Evolutionary conservation across 2,329 filamentous ascomycete genomes (phyloP).

Genomic region (Pseudocercospora musae): DNA sequence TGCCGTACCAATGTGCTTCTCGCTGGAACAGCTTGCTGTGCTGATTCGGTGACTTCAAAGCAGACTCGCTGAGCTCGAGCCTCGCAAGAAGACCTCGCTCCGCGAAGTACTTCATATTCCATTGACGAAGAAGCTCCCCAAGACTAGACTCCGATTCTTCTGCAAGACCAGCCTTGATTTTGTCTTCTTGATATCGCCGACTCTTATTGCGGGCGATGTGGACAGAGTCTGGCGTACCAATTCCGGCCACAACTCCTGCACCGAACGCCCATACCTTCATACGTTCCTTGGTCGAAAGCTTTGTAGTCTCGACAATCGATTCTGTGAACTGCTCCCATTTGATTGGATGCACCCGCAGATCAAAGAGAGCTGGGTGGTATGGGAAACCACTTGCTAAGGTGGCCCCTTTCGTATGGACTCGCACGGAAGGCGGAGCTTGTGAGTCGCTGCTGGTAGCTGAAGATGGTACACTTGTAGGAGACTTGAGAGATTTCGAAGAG

Average conservation of each 20-base stretch:
- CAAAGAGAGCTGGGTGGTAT: slow-evolving; percentile 26
- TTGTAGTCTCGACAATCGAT: slow-evolving; percentile 20
- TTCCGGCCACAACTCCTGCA: slow-evolving; percentile 13
- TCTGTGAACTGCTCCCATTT: slow-evolving; percentile 27
- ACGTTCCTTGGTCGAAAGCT: slow-evolving; percentile 20
- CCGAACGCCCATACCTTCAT: slow-evolving; percentile 22
- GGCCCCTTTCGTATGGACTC: slow-evolving; percentile 22
- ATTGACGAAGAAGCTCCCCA: slow-evolving; percentile 23
- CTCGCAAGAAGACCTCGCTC: slow-evolving; percentile 22
- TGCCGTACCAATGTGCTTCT: slow-evolving; percentile 14
- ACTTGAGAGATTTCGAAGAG: neutral
- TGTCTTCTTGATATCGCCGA: slow-evolving; percentile 23
- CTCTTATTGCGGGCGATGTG: slow-evolving; percentile 17
- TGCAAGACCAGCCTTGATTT: slow-evolving; percentile 20
- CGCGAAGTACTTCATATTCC: slow-evolving; percentile 27
- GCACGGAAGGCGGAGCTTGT: slow-evolving; percentile 9
- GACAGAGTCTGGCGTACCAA: slow-evolving; percentile 3
- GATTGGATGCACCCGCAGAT: slow-evolving; percentile 24
- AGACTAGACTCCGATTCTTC: slow-evolving; percentile 19
- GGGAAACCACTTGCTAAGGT: slow-evolving; percentile 25
- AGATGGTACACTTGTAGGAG: neutral
- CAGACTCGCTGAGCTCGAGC: slow-evolving; percentile 24
- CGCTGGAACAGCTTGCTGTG: slow-evolving; percentile 17
- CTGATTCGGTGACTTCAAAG: slow-evolving; percentile 16
- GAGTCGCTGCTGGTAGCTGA: slow-evolving; percentile 1